phyloP scores from a whole-genome alignment of 1,284 basidiomycete genomes.

The Meira miltonrushii region DNA sequence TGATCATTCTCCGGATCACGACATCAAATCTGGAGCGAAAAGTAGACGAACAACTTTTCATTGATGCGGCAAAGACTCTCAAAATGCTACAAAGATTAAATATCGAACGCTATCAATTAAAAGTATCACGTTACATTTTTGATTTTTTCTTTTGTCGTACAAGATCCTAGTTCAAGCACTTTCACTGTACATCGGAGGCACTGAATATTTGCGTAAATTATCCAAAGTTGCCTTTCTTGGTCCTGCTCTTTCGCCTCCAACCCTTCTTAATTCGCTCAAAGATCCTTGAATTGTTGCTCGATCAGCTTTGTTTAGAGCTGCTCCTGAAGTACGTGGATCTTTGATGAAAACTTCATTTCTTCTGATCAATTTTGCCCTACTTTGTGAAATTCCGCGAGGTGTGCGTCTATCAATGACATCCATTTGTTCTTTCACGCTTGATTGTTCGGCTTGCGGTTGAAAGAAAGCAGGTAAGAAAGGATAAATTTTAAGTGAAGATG shows the following conservation, averaged over 20 bases:
- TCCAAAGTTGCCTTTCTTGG: background rate
- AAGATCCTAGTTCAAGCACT: too few species aligned
- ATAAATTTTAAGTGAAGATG: constrained; percentile 24
- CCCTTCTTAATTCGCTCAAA: background rate
- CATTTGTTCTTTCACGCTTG: background rate
- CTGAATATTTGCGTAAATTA: too few species aligned
- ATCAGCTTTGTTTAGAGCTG: background rate
- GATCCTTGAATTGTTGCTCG: background rate
- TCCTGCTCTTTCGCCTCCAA: background rate
- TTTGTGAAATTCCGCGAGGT: background rate
- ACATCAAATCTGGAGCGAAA: too few species aligned
- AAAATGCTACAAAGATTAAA: too few species aligned
- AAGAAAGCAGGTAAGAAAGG: constrained; percentile 30
- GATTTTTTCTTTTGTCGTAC: too few species aligned
- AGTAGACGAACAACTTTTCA: too few species aligned
- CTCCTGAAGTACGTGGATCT: constrained; percentile 1
- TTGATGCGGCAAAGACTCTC: too few species aligned
- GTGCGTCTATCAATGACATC: background rate
- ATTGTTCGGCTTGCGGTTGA: background rate
- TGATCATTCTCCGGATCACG: too few species aligned
- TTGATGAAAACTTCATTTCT: constrained; percentile 1
- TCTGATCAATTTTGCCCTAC: background rate
- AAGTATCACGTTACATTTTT: too few species aligned
- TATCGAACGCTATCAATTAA: too few species aligned
- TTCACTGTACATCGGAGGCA: too few species aligned